phyloP scores from a whole-genome alignment of 108 stramenopile species.

The Nannochloropsis oceanica region DNA sequence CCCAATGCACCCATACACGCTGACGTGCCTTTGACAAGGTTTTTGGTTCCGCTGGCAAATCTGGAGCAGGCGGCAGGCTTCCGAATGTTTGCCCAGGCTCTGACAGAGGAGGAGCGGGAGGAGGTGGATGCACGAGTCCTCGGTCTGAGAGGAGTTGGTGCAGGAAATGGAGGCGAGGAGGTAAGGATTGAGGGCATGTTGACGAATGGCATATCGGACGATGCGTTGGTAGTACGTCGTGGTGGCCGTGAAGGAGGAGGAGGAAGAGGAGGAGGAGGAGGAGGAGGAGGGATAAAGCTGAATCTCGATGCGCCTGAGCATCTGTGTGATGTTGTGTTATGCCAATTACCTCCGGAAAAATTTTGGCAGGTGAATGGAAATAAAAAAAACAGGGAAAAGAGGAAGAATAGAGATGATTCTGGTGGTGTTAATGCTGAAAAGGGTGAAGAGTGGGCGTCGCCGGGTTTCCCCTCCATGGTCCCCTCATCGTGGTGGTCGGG shows the following conservation, averaged over 20 bases:
- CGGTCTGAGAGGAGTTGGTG: background rate
- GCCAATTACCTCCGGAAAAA: background rate
- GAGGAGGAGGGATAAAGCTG: background rate
- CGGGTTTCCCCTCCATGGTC: no score
- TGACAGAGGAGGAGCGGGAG: background rate
- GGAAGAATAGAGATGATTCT: background rate
- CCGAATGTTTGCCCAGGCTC: constrained; percentile 1
- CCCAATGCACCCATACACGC: constrained; percentile 5
- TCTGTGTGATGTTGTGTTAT: background rate
- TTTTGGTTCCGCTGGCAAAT: constrained; percentile 4
- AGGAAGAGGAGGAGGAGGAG: background rate
- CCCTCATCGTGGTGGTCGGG: no score
- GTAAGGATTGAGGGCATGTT: background rate
- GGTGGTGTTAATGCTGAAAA: background rate
- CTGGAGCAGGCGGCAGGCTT: constrained; percentile 12
- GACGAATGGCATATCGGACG: background rate
- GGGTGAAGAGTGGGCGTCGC: no score
- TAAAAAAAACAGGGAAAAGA: background rate
- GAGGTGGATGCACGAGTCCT: background rate
- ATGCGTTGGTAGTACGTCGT: background rate
- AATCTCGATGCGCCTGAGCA: background rate
- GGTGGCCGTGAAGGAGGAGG: background rate
- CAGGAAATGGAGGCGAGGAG: background rate
- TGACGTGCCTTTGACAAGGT: constrained; percentile 1
- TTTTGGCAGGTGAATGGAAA: background rate